A percentile compares a stretch with the other conserved stretches of the same genome.
phyloP scores from a whole-genome alignment of 108 stramenopile genomes.

The Cylindrotheca fusiformis region DNA sequence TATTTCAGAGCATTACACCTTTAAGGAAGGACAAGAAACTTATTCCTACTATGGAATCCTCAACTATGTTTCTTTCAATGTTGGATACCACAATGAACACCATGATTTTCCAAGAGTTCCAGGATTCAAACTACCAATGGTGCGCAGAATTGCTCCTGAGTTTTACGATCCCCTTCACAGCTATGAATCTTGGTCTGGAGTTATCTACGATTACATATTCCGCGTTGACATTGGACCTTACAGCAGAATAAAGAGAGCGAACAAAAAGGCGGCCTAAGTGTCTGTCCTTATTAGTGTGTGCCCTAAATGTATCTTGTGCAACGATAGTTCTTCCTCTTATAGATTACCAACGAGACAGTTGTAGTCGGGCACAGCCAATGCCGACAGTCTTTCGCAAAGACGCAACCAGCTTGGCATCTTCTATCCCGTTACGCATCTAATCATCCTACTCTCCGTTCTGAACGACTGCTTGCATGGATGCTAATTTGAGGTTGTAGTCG shows the following conservation, averaged over 20 bases:
- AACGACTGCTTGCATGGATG: too few species aligned
- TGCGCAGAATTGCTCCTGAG: constrained; percentile 81
- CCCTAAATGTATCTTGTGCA: too few species aligned
- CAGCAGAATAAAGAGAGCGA: constrained; percentile 72
- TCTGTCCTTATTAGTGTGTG: too few species aligned
- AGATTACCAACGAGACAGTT: too few species aligned
- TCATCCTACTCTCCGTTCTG: too few species aligned
- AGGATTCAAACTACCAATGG: constrained; percentile 72
- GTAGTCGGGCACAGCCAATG: too few species aligned
- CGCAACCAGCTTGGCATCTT: too few species aligned
- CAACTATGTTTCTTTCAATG: constrained; percentile 92
- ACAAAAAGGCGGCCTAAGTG: constrained; percentile 10
- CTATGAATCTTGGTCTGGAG: constrained; percentile 79
- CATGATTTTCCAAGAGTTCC: constrained; percentile 93
- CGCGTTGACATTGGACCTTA: constrained; percentile 75
- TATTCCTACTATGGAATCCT: constrained; percentile 91
- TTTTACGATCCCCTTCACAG: constrained; percentile 85
- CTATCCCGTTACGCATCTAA: too few species aligned
- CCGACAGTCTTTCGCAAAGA: too few species aligned
- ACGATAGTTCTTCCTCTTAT: too few species aligned
- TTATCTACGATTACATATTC: constrained; percentile 84
- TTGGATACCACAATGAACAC: constrained; percentile 97
- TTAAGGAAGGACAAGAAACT: constrained; percentile 81
- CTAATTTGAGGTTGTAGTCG: too few species aligned
- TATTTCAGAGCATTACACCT: constrained; percentile 92